Base-by-base conservation (phyloP, 1,139 yeast species). In the Hansenula anomala region DNA sequence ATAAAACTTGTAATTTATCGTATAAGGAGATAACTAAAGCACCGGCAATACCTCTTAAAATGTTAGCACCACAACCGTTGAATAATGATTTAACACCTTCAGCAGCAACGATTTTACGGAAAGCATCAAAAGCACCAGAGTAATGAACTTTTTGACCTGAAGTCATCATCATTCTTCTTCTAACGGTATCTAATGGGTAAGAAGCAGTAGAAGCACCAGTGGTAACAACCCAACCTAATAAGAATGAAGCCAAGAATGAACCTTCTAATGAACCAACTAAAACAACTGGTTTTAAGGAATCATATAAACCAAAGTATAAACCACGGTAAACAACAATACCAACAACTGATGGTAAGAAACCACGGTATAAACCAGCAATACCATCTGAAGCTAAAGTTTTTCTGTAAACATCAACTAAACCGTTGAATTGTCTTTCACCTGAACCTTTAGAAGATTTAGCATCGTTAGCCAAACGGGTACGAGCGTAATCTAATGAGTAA, bases 81-180 rank as follows among this genome's bases (percentile, higher is more conserved):
- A 82, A 82, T 67, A 82, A 71, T 55, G 89, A 78, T 47, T 62
- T 58, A 55, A 75, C 63, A 71, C 90, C 89, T 71, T 81, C 88
- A 58, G 79, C 75, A 52, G 81, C 81, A 54, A 80, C 80, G 61
- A 82, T 80, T 70, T 78, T 68, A 52, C 61, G 63, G 78, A 79
- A 78, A 59, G 87, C 85, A 64, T 80, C 86, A 67, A 79, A 70
- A 53, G 88, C 83, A 63, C 83, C 80, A 66, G 72, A 68, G 77
- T 82, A 82, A 71, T 80, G 79, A 59, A 80, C 84, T 60, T 82
- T 82, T 67, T 80, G 83, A 63, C 87, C 87, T 50, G 88, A 81
- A 55, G 89, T 82, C 86, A 82, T 80, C 88, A 81, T 81, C 88
- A 81, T 81, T 74, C 88, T 80, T 75, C 89, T 80, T 76, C 88